Percentiles rank a stretch among this genome's conserved stretches.
Evolutionary conservation across 768 basidiomycete genomes (phyloP).

Genomic region (Phlegmacium glaucopus): DNA sequence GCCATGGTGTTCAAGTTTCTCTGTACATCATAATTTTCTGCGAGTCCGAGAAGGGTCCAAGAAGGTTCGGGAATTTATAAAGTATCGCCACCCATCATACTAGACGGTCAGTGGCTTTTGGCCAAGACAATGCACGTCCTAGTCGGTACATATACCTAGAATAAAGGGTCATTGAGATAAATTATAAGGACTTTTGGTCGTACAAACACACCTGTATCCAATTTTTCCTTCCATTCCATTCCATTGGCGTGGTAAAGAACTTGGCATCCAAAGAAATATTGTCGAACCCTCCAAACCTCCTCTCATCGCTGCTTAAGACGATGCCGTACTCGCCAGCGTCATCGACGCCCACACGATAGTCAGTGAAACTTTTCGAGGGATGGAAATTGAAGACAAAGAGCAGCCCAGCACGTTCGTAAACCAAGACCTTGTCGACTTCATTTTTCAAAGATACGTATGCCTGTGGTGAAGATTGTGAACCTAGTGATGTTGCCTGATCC

Average conservation of each 20-base stretch:
- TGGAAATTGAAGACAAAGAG: constrained; percentile 99
- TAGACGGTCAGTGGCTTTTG: constrained; percentile 23
- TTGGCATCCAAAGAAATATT: constrained; percentile 62
- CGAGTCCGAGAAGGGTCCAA: neutral
- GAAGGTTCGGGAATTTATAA: too few relatives aligned
- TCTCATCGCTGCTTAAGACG: constrained; percentile 82
- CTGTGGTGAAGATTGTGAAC: constrained; percentile 32
- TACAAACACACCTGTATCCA: constrained; percentile 66
- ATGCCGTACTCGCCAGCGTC: constrained; percentile 80
- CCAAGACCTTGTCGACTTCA: constrained; percentile 89
- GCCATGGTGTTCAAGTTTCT: too few relatives aligned
- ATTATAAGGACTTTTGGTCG: neutral
- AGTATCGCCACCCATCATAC: neutral
- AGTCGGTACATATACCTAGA: constrained; percentile 67
- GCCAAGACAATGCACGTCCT: constrained; percentile 66
- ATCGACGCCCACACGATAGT: constrained; percentile 92
- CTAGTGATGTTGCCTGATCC: neutral
- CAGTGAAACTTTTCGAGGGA: constrained; percentile 83
- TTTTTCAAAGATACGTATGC: constrained; percentile 94
- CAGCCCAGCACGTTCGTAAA: constrained; percentile 90
- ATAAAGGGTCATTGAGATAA: constrained; percentile 2
- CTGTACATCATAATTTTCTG: neutral
- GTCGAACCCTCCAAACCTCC: constrained; percentile 85
- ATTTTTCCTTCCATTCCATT: constrained; percentile 93
- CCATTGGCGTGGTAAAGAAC: constrained; percentile 80